Evolutionary conservation across 371 early-diverging fungal species (phyloP).

Genomic region (Actinomortierella ambigua): DNA sequence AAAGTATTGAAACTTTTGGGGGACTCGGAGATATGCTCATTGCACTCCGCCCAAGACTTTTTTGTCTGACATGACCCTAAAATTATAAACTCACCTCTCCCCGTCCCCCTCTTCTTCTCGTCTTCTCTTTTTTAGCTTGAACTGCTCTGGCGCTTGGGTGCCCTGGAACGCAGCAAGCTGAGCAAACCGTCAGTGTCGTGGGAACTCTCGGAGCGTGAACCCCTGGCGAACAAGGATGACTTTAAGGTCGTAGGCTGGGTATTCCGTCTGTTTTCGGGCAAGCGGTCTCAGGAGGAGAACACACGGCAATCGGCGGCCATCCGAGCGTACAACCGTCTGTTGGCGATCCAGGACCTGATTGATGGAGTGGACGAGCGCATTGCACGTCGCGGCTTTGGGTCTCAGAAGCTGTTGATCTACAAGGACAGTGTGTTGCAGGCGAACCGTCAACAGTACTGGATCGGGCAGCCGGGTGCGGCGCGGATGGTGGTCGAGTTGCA

Average conservation of each 20-base stretch:
- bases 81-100: neutral
- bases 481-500: constrained; percentile 50
- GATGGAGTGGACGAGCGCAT: constrained; percentile 70
- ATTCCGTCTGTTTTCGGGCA: constrained; percentile 69
- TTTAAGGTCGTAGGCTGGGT: constrained; percentile 75
- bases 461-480: constrained; percentile 52
- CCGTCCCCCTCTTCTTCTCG: constrained; percentile 4
- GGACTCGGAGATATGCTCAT: too few species aligned
- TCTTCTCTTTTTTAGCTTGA: constrained; percentile 51
- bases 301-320: constrained; percentile 67
- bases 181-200: constrained; percentile 67
- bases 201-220: constrained; percentile 59
- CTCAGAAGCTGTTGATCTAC: constrained; percentile 61
- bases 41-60: too few species aligned
- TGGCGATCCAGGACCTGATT: constrained; percentile 68
- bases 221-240: constrained; percentile 59
- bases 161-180: constrained; percentile 58
- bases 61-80: neutral
- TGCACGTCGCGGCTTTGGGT: constrained; percentile 59
- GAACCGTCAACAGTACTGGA: constrained; percentile 64
- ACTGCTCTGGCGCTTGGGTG: constrained; percentile 68
- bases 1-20: too few species aligned
- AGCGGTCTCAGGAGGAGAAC: constrained; percentile 68
- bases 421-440: constrained; percentile 58
- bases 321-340: constrained; percentile 67